Base-by-base conservation (phyloP, 2,329 filamentous ascomycete species). In the Fusarium albidum region DNA sequence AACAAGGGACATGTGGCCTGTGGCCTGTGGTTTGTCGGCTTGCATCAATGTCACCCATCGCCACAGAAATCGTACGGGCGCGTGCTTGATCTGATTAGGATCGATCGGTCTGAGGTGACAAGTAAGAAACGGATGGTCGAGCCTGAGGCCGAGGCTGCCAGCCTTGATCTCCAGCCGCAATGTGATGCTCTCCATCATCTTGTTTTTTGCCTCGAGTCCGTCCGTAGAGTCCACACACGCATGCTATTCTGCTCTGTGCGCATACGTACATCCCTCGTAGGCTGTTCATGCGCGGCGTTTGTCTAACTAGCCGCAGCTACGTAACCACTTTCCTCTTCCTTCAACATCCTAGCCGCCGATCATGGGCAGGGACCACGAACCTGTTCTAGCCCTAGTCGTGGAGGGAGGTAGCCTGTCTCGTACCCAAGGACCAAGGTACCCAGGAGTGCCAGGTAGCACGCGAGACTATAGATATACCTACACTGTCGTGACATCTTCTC, bases 341-440 rank as follows among this genome's bases (percentile, higher is more conserved):
- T 53, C 13, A 14, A 48, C 33, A 52, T 35, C 45, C 49, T 42
- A 55, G 55, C 40, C 35, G 58, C 51, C 61, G 58, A 64, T 64
- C 61, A 60, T 63, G 21, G n/a, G 18, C 14, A 37, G 50, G 29
- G 46, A 46, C 42, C 29, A 49, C 31, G 44, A 40, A 38, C 34
- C 13, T 15, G 32, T 14, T 14, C 34, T 26, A 26, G 43, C 33
- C 25, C 15, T 28, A 35, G 14, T 35, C 31, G 17, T 29, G 28
- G 43, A 31, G 29, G 10, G 29, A n/a, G 29, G n/a, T 31, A n/a
- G 29, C 11, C 29, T 31, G 29, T 31, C 29, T 31, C 29, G 29
- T n/a, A n/a, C n/a, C 29, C 10, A n/a, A 21, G 21, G 21, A 21
- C 21, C n/a, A n/a, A n/a, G n/a, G n/a, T n/a, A n/a, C n/a, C n/a